Evolutionary conservation across 2,329 filamentous ascomycete species (phyloP).

Genomic region (Cordyceps tenuipes): DNA sequence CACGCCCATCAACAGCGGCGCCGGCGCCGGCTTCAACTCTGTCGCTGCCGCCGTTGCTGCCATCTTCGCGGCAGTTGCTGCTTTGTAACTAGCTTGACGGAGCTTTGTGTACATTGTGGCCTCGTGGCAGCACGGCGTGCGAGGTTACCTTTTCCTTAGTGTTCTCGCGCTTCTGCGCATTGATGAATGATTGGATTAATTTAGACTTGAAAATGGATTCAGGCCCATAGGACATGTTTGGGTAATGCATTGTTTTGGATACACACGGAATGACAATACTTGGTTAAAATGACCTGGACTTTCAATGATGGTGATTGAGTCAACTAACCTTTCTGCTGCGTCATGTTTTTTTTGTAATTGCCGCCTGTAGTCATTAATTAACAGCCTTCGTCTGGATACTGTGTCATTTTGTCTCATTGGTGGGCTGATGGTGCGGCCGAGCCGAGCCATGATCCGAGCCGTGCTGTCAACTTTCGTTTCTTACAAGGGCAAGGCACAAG

Average conservation of each 20-base stretch:
- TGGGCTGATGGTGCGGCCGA: slow-evolving; percentile 2
- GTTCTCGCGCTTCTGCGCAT: background rate
- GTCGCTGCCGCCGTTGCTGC: slow-evolving; percentile 25
- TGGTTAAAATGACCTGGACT: slow-evolving; percentile 9
- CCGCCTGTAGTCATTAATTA: no score
- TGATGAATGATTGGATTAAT: background rate
- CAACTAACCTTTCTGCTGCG: background rate
- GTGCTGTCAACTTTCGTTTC: background rate
- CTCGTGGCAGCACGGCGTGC: background rate
- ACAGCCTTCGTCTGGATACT: background rate
- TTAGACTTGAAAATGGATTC: slow-evolving; percentile 5
- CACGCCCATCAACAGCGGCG: background rate
- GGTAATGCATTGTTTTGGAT: slow-evolving; percentile 10
- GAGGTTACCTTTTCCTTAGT: background rate
- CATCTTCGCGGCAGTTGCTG: slow-evolving; percentile 22
- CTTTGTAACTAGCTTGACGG: slow-evolving; percentile 19
- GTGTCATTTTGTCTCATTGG: background rate
- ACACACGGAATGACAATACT: slow-evolving; percentile 9
- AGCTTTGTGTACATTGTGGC: slow-evolving; percentile 7
- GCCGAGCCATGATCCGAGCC: slow-evolving; percentile 9
- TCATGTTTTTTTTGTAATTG: no score
- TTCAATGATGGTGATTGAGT: background rate
- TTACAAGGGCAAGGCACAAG: no score
- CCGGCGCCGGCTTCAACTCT: slow-evolving; percentile 21
- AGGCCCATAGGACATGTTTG: background rate